Conservation (phyloP, 2,329 filamentous ascomycete genomes). For the Talaromyces sp. region DNA sequence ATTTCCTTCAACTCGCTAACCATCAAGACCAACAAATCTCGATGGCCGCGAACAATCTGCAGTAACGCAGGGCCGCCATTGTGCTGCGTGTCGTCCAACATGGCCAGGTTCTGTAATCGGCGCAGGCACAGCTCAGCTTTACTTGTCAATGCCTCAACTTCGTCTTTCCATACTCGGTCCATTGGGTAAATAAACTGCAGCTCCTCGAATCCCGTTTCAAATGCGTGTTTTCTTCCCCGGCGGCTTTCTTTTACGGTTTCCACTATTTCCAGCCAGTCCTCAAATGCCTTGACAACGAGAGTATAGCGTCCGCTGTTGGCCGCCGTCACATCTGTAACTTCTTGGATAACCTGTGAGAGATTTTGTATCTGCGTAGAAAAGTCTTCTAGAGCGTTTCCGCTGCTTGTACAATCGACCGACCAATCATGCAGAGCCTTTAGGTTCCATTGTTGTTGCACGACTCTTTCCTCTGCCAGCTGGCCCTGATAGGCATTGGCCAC, state of each 20-base stretch:
- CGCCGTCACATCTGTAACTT: conserved; percentile 30
- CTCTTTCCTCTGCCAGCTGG: conserved; percentile 28
- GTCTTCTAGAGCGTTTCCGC: conserved; percentile 16
- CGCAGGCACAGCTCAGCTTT: conserved; percentile 32
- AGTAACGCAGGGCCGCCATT: conserved; percentile 20
- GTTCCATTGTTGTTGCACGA: conserved; percentile 29
- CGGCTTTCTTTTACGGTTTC: conserved; percentile 21
- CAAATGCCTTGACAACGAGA: conserved; percentile 26
- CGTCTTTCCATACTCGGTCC: conserved; percentile 29
- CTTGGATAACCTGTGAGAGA: conserved; percentile 36
- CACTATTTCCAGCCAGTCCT: conserved; percentile 31
- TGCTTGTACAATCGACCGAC: conserved; percentile 25
- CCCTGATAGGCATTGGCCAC: conserved; percentile 31
- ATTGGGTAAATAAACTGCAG: conserved; percentile 32
- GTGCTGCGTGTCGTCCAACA: conserved; percentile 20
- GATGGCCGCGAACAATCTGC: conserved; percentile 24
- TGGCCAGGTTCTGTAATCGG: conserved; percentile 34
- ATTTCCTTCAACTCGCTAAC: conserved; percentile 33
- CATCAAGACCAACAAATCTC: conserved; percentile 30
- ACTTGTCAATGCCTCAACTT: conserved; percentile 23
- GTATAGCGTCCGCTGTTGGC: conserved; percentile 25
- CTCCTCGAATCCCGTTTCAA: background rate
- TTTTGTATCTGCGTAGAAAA: conserved; percentile 35
- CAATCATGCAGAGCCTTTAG: conserved; percentile 30
- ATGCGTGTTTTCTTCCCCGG: background rate